Evolutionary conservation across 75 land plant species (phyloP).

Genomic region (Sequoiadendron giganteum): DNA sequence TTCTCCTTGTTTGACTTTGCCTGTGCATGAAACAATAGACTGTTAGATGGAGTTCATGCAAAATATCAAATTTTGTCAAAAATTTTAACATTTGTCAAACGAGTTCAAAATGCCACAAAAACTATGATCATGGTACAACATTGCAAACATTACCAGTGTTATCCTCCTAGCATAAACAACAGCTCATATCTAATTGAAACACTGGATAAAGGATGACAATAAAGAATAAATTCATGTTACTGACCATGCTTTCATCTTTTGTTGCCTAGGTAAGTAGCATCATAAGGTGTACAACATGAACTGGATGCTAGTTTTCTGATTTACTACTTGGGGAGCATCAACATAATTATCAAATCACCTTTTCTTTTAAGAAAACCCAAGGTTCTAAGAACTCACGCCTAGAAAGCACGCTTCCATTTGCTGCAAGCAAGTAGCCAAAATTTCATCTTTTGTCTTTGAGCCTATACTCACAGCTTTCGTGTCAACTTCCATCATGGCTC

Average conservation of each 20-base stretch:
- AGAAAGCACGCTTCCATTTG: slow-evolving; percentile 92
- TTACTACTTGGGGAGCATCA: background rate
- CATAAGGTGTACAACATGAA: background rate
- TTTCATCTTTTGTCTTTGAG: slow-evolving; percentile 72
- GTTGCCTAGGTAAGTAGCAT: background rate
- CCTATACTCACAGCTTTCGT: slow-evolving; percentile 95
- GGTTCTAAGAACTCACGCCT: slow-evolving; percentile 56
- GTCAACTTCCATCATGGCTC: slow-evolving; percentile 91
- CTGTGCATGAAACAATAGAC: slow-evolving; percentile 33
- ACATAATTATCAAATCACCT: background rate
- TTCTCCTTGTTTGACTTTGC: slow-evolving; percentile 70
- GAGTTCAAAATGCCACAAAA: background rate
- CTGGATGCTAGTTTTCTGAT: background rate
- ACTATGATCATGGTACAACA: background rate
- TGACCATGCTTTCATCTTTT: background rate
- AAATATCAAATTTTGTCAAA: background rate
- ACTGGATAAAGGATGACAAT: background rate
- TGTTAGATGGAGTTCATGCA: slow-evolving; percentile 3
- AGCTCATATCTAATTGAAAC: background rate
- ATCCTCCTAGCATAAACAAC: background rate
- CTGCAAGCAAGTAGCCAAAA: slow-evolving; percentile 68
- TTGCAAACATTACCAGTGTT: background rate
- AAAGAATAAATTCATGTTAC: background rate
- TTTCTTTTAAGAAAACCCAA: background rate
- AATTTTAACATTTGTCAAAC: background rate